Base-by-base conservation (phyloP, 192 early-diverging fungal genomes). In the Endogone sp. region DNA sequence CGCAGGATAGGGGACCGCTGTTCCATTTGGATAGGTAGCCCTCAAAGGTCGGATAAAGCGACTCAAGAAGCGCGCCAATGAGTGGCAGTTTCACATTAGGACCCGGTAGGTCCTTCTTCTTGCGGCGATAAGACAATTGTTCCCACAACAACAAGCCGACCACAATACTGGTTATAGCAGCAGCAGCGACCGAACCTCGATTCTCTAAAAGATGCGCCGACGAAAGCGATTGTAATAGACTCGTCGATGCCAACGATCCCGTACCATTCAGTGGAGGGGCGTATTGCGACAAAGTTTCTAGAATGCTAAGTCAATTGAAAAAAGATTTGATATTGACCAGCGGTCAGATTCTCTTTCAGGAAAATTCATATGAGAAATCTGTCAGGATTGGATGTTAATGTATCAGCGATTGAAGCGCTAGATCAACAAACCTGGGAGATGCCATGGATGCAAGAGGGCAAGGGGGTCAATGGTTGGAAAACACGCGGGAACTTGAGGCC, bases 1-100 rank as follows among this genome's bases (percentile, higher is more conserved):
- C 73, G 61, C 73, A 77, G 44, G 71, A 74, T 22, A 81, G 65
- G 22, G 69, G 71, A 57, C 79, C 79, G 66, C 76, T 75, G 56
- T 81, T 81, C 79, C 76, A 81, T 25, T 79, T 81, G 58, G 60
- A 66, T 66, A 81, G 70, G 22, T 81, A 81, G 23, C 79, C 79
- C 30, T 81, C 79, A 71, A 81, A 81, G 11, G 75, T 81, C 21
- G 79, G 79, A 27, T 81, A 65, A 3, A 81, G 61, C 13, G 73
- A 79, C 57, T 81, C 79, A 59, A 71, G 69, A 55, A 76, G 75
- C 3, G 77, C 72, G 37, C 79, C 79, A 58, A 81, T 78, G 29
- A 81, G 62, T 49, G 79, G 79, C 28, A 74, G 71, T 31, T 79
- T 79, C 29, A 71, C 68, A 22, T 30, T 59, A 24, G 77, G 77